Conservation (phyloP, 2,329 filamentous ascomycete genomes). For the Colletotrichum sp. region DNA sequence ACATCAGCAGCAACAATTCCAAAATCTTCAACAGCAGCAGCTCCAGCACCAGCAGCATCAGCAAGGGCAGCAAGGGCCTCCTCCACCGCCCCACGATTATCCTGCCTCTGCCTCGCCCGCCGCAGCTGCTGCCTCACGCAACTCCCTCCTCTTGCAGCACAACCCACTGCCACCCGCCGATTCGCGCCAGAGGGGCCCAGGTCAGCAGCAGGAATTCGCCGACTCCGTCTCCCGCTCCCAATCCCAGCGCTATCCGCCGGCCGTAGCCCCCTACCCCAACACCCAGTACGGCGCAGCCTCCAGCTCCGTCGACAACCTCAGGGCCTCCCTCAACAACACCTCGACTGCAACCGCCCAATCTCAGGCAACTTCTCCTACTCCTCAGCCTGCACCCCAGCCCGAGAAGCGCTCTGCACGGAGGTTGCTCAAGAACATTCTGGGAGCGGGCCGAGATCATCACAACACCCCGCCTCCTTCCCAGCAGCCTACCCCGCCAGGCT, state of each 20-base stretch:
- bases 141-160: conserved; percentile 24
- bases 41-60: conserved; percentile 35
- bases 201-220: conserved; percentile 44
- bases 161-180: conserved; percentile 31
- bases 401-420: conserved; percentile 58
- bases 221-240: conserved; percentile 57
- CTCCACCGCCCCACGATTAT: conserved; percentile 26
- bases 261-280: conserved; percentile 35
- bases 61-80: conserved; percentile 33
- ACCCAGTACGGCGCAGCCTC: conserved; percentile 40
- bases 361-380: conserved; percentile 22
- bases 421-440: conserved; percentile 60
- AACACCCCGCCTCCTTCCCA: conserved; percentile 26
- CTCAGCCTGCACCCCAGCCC: conserved; percentile 23
- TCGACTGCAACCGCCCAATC: not conserved
- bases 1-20: conserved; percentile 28
- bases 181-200: conserved; percentile 37
- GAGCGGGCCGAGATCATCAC: conserved; percentile 37
- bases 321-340: conserved; percentile 29
- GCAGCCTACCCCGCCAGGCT: conserved; percentile 29
- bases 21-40: conserved; percentile 33
- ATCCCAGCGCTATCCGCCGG: conserved; percentile 52
- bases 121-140: conserved; percentile 36
- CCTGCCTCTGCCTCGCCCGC: conserved; percentile 34
- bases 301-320: conserved; percentile 48